Percentiles rank a stretch among this genome's conserved stretches.
Conservation (phyloP, 495 filamentous ascomycete species). For the Hypomontagnella monticulosa region DNA sequence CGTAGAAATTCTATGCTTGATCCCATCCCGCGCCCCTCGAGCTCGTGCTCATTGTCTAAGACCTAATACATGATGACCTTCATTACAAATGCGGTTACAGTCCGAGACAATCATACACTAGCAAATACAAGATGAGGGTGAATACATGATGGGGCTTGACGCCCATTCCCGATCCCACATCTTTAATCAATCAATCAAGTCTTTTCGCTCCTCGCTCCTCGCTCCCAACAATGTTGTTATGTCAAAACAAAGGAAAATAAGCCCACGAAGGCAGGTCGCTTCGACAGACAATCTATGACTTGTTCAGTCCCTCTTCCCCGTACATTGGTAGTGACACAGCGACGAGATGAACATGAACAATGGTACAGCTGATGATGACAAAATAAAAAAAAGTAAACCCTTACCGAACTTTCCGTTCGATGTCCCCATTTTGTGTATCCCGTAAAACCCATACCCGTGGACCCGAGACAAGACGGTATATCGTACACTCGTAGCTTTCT, state of each 20-base stretch:
- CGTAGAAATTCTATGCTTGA: constrained; percentile 13
- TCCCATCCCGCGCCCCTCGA: constrained; percentile 23
- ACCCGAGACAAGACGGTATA: constrained; percentile 14
- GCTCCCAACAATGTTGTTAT: not conserved
- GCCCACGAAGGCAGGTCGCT: constrained; percentile 10
- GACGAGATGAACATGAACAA: constrained; percentile 6
- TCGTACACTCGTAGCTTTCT: constrained; percentile 13
- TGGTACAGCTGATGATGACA: constrained; percentile 22
- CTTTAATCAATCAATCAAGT: not conserved
- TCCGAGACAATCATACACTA: constrained; percentile 41
- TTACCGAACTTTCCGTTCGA: constrained; percentile 5
- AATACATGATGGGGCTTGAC: constrained; percentile 26
- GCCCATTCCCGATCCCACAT: not conserved
- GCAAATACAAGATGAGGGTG: constrained; percentile 35
- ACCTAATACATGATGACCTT: constrained; percentile 25
- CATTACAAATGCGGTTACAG: constrained; percentile 27
- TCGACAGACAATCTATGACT: constrained; percentile 27
- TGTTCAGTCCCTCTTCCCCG: constrained; percentile 3
- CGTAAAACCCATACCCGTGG: constrained; percentile 14
- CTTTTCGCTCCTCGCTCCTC: constrained; percentile 16
- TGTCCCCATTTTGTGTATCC: constrained; percentile 35
- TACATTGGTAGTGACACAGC: constrained; percentile 15
- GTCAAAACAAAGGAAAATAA: not conserved
- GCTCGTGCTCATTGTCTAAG: constrained; percentile 44
- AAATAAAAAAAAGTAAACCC: constrained; percentile 3